Base-by-base conservation (phyloP, 1,284 basidiomycete genomes). In the Exobasidium cylindrosporum region DNA sequence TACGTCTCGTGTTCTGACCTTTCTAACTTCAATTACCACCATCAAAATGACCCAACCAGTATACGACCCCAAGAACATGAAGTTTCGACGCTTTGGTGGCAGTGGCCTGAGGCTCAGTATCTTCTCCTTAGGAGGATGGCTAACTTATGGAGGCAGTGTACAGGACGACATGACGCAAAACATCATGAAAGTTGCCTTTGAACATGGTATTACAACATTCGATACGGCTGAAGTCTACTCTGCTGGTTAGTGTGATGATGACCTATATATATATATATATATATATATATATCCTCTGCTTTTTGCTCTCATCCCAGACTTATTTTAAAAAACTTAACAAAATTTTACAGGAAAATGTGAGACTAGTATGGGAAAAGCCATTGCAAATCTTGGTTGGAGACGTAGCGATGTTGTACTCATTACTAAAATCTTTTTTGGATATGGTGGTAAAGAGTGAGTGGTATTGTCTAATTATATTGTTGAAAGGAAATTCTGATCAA, bases 381-480 rank as follows among this genome's bases (percentile, higher is more conserved):
- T 92, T 76, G 86, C 85, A 75, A 88, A 90, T 76, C 85, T 90
- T 32, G 86, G 86, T 24, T 83, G 88, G 73, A 85, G 87, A 54
- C 84, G 90, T 50, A 84, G 84, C 13, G 89, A 91, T 71, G 81
- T 90, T 29, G 84, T 92, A 63, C 83, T 92, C 71, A 86, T 88
- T 29, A 89, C 88, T 60, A 84, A 83, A 65, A 80, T 84, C 76
- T 84, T 84, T 79, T 85, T 84, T 62, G 84, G 84, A 30, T 81
- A 81, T 17, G 60, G 60, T 14, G 68, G 85, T 46, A 81, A 82
- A 35, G 86, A 87, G 35, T 40, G 17, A 40, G 35, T 40, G 10
- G 10, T 17, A n/a, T n/a, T n/a, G n/a, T n/a, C n/a, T n/a, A n/a
- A n/a, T n/a, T n/a, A n/a, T n/a, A n/a, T n/a, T n/a, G n/a, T n/a